A percentile compares a stretch with the other conserved stretches of the same genome.
These are phyloP conservation scores for Picochlorum sp. DNA, from an alignment of 139 green algal genomes.

Conservation along the genomic window DNA sequence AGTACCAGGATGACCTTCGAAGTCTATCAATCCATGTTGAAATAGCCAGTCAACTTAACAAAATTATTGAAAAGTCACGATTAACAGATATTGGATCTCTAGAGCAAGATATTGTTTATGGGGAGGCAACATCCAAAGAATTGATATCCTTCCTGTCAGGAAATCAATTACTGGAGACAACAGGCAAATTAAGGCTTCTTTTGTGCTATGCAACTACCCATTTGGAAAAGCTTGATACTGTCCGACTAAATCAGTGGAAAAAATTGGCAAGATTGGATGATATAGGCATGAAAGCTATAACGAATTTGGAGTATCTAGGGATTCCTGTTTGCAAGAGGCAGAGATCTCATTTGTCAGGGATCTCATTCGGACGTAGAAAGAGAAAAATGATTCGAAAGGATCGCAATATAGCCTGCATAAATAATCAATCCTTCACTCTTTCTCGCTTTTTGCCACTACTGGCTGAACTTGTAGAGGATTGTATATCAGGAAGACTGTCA, in stretches of 20 bases:
- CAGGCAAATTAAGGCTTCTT: conserved; percentile 78
- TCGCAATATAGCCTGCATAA: conserved; percentile 20
- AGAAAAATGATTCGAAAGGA: conserved; percentile 33
- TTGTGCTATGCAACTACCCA: conserved; percentile 91
- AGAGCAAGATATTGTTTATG: conserved; percentile 94
- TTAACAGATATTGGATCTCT: conserved; percentile 76
- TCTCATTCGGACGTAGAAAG: conserved; percentile 43
- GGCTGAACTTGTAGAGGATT: conserved; percentile 42
- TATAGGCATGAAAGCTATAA: conserved; percentile 69
- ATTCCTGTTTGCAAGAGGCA: conserved; percentile 68
- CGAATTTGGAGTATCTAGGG: conserved; percentile 82
- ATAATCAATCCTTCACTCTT: conserved; percentile 27
- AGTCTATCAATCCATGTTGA: conserved; percentile 76
- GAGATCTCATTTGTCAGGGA: conserved; percentile 8
- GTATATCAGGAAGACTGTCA: conserved; percentile 30
- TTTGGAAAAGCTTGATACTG: conserved; percentile 81
- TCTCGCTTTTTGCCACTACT: conserved; percentile 43
- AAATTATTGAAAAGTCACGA: conserved; percentile 33
- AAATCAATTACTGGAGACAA: conserved; percentile 13
- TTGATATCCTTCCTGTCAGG: conserved; percentile 61
- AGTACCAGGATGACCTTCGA: conserved; percentile 77
- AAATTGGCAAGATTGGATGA: conserved; percentile 51
- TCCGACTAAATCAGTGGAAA: conserved; percentile 61
- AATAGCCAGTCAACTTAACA: conserved; percentile 62
- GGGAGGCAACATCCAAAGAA: conserved; percentile 83